phyloP scores from a whole-genome alignment of 2,329 filamentous ascomycete genomes.

The Aspergillus neoniger region DNA sequence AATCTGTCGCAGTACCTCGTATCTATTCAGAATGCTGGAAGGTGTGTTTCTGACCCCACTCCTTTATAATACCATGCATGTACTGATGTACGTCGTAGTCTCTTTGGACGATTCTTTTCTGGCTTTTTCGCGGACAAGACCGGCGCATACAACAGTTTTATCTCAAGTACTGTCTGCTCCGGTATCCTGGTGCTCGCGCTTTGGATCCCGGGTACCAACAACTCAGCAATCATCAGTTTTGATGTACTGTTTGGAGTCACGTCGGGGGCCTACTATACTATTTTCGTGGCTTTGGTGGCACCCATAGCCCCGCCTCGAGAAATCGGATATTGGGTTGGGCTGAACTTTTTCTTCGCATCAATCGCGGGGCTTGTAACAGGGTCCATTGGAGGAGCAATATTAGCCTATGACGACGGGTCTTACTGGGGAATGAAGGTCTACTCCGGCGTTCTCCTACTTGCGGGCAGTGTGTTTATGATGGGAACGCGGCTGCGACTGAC shows the following conservation, averaged over 20 bases:
- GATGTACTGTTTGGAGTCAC: conserved; percentile 65
- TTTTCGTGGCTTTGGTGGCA: conserved; percentile 60
- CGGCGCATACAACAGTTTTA: conserved; percentile 23
- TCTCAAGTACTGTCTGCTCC: conserved; percentile 11
- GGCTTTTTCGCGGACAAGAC: conserved; percentile 19
- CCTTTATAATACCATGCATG: neutral
- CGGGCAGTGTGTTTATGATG: conserved; percentile 29
- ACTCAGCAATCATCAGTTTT: conserved; percentile 63
- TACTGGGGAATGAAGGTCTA: conserved; percentile 66
- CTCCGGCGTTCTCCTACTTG: conserved; percentile 56
- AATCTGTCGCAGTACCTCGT: conserved; percentile 22
- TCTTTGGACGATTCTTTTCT: conserved; percentile 23
- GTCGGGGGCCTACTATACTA: conserved; percentile 63
- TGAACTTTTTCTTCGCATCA: conserved; percentile 60
- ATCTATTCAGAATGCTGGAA: conserved; percentile 24
- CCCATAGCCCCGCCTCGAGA: conserved; percentile 68
- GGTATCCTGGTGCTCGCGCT: conserved; percentile 20
- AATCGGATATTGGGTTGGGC: conserved; percentile 66
- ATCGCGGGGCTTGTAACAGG: conserved; percentile 66
- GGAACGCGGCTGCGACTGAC: neutral
- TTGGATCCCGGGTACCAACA: conserved; percentile 41
- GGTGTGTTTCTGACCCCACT: neutral
- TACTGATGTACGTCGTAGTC: conserved; percentile 6
- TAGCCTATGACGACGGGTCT: conserved; percentile 52
- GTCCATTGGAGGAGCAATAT: conserved; percentile 66